phyloP scores from a whole-genome alignment of 2,329 filamentous ascomycete species.

The Botrytis medusae region DNA sequence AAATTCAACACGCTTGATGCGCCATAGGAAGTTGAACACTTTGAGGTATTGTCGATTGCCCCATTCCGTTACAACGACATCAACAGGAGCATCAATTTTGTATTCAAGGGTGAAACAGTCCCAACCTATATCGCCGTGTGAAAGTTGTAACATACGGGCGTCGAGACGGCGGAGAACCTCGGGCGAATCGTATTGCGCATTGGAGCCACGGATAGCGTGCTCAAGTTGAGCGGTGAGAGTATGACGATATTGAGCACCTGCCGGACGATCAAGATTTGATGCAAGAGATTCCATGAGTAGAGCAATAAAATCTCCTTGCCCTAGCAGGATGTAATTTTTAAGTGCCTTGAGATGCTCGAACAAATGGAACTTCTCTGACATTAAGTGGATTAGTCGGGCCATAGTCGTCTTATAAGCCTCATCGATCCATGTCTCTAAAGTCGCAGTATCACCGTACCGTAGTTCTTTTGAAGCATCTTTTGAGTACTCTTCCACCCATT shows the following conservation, averaged over 20 bases:
- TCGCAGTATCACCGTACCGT: slow-evolving; percentile 88
- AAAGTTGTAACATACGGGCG: slow-evolving; percentile 96
- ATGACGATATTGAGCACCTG: slow-evolving; percentile 95
- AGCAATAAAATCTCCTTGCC: slow-evolving; percentile 96
- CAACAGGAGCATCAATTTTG: slow-evolving; percentile 93
- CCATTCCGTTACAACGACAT: slow-evolving; percentile 96
- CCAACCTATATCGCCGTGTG: slow-evolving; percentile 96
- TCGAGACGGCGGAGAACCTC: slow-evolving; percentile 91
- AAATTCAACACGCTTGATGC: slow-evolving; percentile 96
- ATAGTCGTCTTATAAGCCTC: slow-evolving; percentile 98
- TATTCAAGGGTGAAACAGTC: slow-evolving; percentile 99
- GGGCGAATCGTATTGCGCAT: slow-evolving; percentile 90
- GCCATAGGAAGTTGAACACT: slow-evolving; percentile 98
- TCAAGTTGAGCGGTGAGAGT: slow-evolving; percentile 97
- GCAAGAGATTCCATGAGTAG: slow-evolving; percentile 95
- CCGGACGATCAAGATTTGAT: slow-evolving; percentile 87
- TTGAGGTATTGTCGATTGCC: slow-evolving; percentile 96
- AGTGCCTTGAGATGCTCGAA: slow-evolving; percentile 89
- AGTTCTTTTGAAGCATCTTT: slow-evolving; percentile 90
- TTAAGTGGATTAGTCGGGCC: slow-evolving; percentile 87
- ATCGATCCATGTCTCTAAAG: slow-evolving; percentile 88
- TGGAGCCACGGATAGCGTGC: slow-evolving; percentile 94
- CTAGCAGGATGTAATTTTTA: slow-evolving; percentile 91
- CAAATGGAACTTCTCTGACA: slow-evolving; percentile 92
- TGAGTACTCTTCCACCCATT: slow-evolving; percentile 95